phyloP scores from a whole-genome alignment of 768 basidiomycete genomes.

The Tephrocybe sp. region DNA sequence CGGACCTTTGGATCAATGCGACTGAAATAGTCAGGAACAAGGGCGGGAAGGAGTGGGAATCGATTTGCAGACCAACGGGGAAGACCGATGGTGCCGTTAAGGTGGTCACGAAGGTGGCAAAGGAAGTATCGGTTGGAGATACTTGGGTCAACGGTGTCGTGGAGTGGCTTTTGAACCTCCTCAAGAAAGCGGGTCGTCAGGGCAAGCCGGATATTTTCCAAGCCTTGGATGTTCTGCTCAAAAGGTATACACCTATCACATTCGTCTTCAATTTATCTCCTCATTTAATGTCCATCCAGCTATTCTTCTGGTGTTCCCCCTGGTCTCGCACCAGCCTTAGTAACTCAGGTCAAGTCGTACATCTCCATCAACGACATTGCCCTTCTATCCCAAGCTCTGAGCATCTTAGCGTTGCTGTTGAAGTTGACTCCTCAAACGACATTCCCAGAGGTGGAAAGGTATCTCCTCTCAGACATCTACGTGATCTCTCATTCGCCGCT shows the following conservation, averaged over 20 bases:
- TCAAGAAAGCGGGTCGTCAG: slow-evolving; percentile 74
- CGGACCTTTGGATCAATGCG: slow-evolving; percentile 85
- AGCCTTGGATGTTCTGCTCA: slow-evolving; percentile 70
- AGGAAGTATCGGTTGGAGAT: slow-evolving; percentile 64
- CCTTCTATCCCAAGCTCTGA: slow-evolving; percentile 69
- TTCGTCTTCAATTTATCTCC: neutral
- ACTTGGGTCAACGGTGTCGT: slow-evolving; percentile 81
- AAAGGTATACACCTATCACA: slow-evolving; percentile 51
- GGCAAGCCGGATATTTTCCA: slow-evolving; percentile 81
- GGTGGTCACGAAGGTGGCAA: slow-evolving; percentile 83
- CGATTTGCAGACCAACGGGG: slow-evolving; percentile 66
- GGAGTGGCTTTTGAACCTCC: slow-evolving; percentile 69
- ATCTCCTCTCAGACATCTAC: slow-evolving; percentile 64
- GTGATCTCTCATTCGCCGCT: slow-evolving; percentile 74
- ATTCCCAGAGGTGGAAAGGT: slow-evolving; percentile 76
- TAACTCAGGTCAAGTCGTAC: slow-evolving; percentile 74
- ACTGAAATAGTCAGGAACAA: slow-evolving; percentile 66
- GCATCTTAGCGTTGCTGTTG: slow-evolving; percentile 64
- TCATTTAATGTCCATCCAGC: slow-evolving; percentile 18
- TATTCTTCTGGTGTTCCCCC: slow-evolving; percentile 46
- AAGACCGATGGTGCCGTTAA: slow-evolving; percentile 74
- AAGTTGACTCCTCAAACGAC: slow-evolving; percentile 62
- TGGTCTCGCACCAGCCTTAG: slow-evolving; percentile 57
- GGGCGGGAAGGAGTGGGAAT: slow-evolving; percentile 77
- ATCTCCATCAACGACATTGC: slow-evolving; percentile 75